Base-by-base conservation (phyloP, 192 early-diverging fungal species). In the Haplosporangium gracile region DNA sequence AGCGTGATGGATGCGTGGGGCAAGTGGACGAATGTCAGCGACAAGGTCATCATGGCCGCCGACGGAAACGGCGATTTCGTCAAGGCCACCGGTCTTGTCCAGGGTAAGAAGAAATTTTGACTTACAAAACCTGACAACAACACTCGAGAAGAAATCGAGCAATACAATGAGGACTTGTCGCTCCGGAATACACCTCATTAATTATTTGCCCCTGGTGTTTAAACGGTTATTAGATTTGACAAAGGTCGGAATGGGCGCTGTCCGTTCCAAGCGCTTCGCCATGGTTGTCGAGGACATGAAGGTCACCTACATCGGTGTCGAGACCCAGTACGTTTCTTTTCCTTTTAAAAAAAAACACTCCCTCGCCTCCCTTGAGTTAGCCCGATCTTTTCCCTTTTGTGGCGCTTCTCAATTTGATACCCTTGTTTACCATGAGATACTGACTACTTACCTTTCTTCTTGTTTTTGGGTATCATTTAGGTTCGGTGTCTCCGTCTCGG, bases 1-100 rank as follows among this genome's bases (percentile, higher is more conserved):
- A 86, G 84, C 43, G 91, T 94, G n/a, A 89, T 92, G 91, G 89
- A 93, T 82, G 93, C 93, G 1, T 93, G 90, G 91, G 90, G 91
- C 74, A 86, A 86, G 84, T 81, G 84, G 79, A 81, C 84, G 0
- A 65, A 86, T 13, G 72, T 76, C 38, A 82, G 75, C 36, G 89
- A 85, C 55, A 88, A 92, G 76, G 85, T 91, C 78, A 79, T 89
- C 72, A 84, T 91, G 83, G 83, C 90, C 47, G 82, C 89, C 2
- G 92, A 93, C 71, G 91, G 88, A 15, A 90, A 91, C 75, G 91
- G 80, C 53, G 90, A 89, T 4, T 90, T 90, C 74, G 82, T 89
- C 53, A 65, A 76, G 63, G 84, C 84, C 29, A 80, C 78, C 65
- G 84, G 84, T 16, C 84, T 86, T 51, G 70, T 57, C 32, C 79